phyloP scores from a whole-genome alignment of 208 protist species.

The Crithidia fasciculata region DNA sequence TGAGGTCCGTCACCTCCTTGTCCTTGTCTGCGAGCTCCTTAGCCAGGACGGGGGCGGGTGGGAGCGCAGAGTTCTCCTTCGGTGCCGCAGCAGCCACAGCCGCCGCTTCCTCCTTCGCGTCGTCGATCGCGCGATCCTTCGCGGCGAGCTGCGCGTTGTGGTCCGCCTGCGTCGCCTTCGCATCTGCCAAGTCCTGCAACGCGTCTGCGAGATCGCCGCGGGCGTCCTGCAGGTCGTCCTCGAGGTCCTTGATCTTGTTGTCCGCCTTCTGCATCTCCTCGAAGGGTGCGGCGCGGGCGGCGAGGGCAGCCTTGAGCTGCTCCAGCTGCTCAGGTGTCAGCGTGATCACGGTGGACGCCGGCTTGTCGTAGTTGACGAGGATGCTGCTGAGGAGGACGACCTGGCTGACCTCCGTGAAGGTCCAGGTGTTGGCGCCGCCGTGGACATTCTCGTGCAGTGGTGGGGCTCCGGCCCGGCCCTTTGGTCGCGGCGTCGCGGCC shows the following conservation, averaged over 20 bases:
- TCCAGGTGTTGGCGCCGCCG: slow-evolving; percentile 18
- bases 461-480: slow-evolving; percentile 22
- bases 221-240: slow-evolving; percentile 35
- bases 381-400: slow-evolving; percentile 26
- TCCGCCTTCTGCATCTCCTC: slow-evolving; percentile 37
- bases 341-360: slow-evolving; percentile 34
- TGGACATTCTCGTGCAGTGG: slow-evolving; percentile 27
- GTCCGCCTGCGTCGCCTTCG: slow-evolving; percentile 26
- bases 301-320: slow-evolving; percentile 35
- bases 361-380: slow-evolving; percentile 47
- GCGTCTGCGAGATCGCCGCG: slow-evolving; percentile 37
- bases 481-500: neutral
- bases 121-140: slow-evolving; percentile 26
- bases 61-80: neutral
- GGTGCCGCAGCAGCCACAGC: neutral
- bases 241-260: slow-evolving; percentile 22
- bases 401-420: slow-evolving; percentile 17
- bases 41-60: slow-evolving; percentile 2
- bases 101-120: slow-evolving; percentile 7
- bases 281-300: slow-evolving; percentile 25
- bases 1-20: slow-evolving; percentile 1
- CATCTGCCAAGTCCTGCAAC: slow-evolving; percentile 29
- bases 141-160: slow-evolving; percentile 19
- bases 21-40: slow-evolving; percentile 8
- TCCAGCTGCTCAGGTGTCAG: slow-evolving; percentile 44